Conservation (phyloP, 2,329 filamentous ascomycete genomes). For the Nigrospora sphaerica region DNA sequence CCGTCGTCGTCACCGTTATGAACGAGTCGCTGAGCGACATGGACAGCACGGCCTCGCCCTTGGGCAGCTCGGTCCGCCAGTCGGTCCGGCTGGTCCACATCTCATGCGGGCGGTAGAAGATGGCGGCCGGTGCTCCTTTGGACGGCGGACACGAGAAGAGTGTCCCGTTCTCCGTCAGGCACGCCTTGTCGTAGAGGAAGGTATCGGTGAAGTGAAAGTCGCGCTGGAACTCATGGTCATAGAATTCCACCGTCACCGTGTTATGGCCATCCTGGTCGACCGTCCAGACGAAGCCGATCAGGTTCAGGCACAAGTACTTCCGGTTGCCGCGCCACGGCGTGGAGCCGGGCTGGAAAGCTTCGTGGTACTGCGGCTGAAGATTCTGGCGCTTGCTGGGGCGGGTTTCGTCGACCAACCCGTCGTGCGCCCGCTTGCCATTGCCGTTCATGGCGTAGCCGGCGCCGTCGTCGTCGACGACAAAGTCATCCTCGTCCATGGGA, state of each 20-base stretch:
- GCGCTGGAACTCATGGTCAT: constrained; percentile 84
- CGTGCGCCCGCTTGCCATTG: constrained; percentile 41
- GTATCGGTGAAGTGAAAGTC: constrained; percentile 98
- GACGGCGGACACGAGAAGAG: constrained; percentile 76
- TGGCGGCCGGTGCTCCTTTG: constrained; percentile 60
- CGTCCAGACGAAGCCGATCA: constrained; percentile 94
- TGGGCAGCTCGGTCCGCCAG: constrained; percentile 83
- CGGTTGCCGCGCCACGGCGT: constrained; percentile 94
- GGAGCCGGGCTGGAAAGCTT: constrained; percentile 85
- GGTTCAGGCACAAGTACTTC: constrained; percentile 86
- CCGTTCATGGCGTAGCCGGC: constrained; percentile 70
- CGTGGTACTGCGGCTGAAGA: constrained; percentile 63
- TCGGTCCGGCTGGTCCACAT: constrained; percentile 89
- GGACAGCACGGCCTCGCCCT: constrained; percentile 77
- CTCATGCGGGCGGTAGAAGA: constrained; percentile 97
- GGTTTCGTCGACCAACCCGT: constrained; percentile 43
- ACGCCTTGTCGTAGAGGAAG: constrained; percentile 93
- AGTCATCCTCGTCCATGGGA: constrained; percentile 59
- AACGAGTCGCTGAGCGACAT: constrained; percentile 90
- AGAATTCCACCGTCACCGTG: constrained; percentile 95
- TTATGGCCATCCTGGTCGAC: constrained; percentile 90
- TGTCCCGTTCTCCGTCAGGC: constrained; percentile 75
- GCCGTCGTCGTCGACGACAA: constrained; percentile 91
- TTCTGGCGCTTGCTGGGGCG: constrained; percentile 42
- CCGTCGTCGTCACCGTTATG: constrained; percentile 78